Percentiles rank a stretch among this genome's conserved stretches.
Conservation (phyloP, 2,329 filamentous ascomycete genomes). For the Colletotrichum siamense region DNA sequence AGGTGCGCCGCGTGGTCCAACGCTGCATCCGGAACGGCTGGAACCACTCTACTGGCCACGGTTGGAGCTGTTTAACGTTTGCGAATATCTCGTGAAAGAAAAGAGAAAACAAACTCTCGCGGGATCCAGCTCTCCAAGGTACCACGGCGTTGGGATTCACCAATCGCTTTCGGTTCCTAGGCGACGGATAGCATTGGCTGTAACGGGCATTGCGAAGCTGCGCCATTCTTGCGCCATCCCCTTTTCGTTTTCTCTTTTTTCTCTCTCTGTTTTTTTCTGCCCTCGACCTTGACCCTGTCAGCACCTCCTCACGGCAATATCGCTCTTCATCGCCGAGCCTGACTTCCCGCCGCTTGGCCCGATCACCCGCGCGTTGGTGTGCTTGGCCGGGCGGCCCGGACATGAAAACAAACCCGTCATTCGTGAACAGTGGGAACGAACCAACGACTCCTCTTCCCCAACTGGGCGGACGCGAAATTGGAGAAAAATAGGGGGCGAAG, state of each 20-base stretch:
- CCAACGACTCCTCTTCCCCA: not conserved
- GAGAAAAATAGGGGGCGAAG: not conserved
- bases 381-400: slow-evolving; percentile 12
- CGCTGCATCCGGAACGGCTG: not conserved
- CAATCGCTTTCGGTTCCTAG: not conserved
- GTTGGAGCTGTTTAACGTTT: not conserved
- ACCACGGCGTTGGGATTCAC: not conserved
- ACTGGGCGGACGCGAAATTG: not conserved
- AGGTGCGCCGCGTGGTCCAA: not conserved
- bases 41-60: not conserved
- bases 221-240: slow-evolving; percentile 3
- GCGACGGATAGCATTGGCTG: not conserved
- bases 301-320: not conserved
- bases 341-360: not conserved
- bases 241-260: not conserved
- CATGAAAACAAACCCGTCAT: not conserved
- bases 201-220: not conserved
- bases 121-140: slow-evolving; percentile 11
- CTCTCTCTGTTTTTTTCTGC: not conserved
- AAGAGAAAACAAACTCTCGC: not conserved
- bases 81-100: not conserved
- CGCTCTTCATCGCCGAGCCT: not conserved
- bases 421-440: not conserved
- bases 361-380: not conserved
- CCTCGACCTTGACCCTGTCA: not conserved